Evolutionary conservation across 768 basidiomycete genomes (phyloP), one percentile per base, ranked within the genome.

Genomic region (Suillus alpinus): DNA sequence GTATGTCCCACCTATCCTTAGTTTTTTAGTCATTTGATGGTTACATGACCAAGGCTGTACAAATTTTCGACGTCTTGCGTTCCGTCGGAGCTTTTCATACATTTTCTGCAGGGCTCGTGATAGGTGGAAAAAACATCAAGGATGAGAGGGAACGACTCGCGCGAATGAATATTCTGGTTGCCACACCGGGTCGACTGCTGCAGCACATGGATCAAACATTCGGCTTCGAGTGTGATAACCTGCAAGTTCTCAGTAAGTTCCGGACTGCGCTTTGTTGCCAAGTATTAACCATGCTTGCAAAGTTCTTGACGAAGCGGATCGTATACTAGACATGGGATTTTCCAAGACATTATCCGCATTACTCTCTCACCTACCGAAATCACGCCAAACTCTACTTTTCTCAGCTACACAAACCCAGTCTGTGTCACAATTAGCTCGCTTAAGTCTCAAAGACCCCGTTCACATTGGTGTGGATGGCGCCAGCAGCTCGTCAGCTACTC

Each of bases 181-280:
- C 96, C 2, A 98, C 96, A 4, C 96, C 96, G 5, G 96, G 96
- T 29, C 83, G 96, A 49, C 78, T 99, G 46, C 78, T 99, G 49
- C 97, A 99, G 68, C 97, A 99, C 73, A 91, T 99, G 89, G 97
- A 98, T 71, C 95, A 98, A 74, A 98, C 97, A 3, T 84, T 95
- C 58, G 95, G 95, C 1, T 97, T 99, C 64, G 94, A 95, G 60
- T 86, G 87, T 31, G 88, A 90, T 64, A 93, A 94, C 69, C 77
- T 99, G n/a, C 95, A 98, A 72, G 70, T 95, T 36, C 83, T 99
- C 20, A 89, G 94, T 92, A 65, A 61, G 91, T 78, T 39, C 23
- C 9, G 0, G 37, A 55, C 23, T 6, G 36, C 9, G 10, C 37
- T 12, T 26, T 10, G 3, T 41, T 14, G 5, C 58, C 3, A 2